Evolutionary conservation across 257 asterid genomes (phyloP).

Genomic region (Solanum appendiculatum): DNA sequence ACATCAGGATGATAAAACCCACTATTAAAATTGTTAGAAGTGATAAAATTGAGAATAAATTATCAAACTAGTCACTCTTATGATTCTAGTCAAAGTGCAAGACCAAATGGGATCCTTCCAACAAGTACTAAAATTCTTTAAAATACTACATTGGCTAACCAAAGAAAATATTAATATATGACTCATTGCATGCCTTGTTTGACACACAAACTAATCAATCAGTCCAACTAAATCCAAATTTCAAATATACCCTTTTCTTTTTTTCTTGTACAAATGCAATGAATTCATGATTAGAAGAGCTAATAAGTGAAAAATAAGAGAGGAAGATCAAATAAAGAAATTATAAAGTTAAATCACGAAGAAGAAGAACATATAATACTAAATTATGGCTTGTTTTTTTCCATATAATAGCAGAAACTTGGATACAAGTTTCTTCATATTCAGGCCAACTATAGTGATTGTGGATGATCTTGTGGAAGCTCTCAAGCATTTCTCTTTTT

Average conservation of each 20-base stretch:
- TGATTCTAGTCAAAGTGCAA: background rate
- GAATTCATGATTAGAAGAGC: background rate
- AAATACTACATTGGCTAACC: background rate
- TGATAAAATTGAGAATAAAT: background rate
- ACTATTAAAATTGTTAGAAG: background rate
- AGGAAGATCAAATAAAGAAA: background rate
- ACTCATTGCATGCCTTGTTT: background rate
- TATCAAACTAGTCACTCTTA: background rate
- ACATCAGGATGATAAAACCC: background rate
- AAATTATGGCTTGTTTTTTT: constrained; percentile 49
- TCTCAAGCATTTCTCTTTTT: constrained; percentile 31
- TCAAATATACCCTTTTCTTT: background rate
- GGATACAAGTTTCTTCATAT: constrained; percentile 41
- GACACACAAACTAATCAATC: background rate
- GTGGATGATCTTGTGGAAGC: constrained; percentile 36
- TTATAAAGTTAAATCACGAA: background rate
- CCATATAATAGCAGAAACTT: constrained; percentile 46
- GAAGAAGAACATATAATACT: background rate
- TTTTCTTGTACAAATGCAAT: background rate
- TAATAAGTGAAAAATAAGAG: background rate
- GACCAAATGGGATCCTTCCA: background rate
- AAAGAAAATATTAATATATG: background rate
- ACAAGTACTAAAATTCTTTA: background rate
- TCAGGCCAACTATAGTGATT: constrained; percentile 43
- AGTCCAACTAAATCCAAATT: background rate